Evolutionary conservation across 345 rosid genomes (phyloP).

Genomic region (Eucalyptus melliodora): DNA sequence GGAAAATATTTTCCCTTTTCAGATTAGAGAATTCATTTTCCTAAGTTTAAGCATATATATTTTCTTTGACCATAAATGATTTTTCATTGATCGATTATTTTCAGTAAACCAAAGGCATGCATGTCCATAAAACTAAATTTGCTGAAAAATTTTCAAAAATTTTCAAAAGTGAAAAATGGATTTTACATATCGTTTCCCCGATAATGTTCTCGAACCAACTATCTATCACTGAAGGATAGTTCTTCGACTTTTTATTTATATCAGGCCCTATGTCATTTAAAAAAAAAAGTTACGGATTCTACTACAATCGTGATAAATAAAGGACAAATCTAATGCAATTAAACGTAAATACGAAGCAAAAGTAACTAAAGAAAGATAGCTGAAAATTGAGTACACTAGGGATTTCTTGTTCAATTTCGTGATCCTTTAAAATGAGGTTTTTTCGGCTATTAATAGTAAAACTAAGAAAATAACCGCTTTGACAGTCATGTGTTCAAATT

Average conservation of each 20-base stretch:
- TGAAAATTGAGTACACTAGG: background rate
- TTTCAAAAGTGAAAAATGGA: background rate
- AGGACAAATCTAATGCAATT: background rate
- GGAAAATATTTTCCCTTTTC: background rate
- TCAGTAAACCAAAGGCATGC: background rate
- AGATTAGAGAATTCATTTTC: background rate
- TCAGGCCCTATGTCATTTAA: too few relatives aligned
- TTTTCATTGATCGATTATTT: background rate
- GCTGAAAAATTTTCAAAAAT: fast-evolving
- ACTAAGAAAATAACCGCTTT: background rate
- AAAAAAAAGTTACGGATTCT: fast-evolving
- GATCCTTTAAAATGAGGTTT: too few relatives aligned
- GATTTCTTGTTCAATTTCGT: background rate
- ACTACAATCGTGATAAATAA: too few relatives aligned
- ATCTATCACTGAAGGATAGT: background rate
- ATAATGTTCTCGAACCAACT: background rate
- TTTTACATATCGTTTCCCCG: fast-evolving
- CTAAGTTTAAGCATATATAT: background rate
- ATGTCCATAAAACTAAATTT: background rate
- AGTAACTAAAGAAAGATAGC: background rate
- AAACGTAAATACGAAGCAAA: background rate
- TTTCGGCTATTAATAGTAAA: background rate
- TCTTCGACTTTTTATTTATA: too few relatives aligned
- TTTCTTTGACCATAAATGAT: background rate
- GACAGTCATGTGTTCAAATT: background rate